These are phyloP conservation scores for Aspergillus egyptiacus DNA, from an alignment of 495 filamentous ascomycete genomes.

Conservation along the genomic window DNA sequence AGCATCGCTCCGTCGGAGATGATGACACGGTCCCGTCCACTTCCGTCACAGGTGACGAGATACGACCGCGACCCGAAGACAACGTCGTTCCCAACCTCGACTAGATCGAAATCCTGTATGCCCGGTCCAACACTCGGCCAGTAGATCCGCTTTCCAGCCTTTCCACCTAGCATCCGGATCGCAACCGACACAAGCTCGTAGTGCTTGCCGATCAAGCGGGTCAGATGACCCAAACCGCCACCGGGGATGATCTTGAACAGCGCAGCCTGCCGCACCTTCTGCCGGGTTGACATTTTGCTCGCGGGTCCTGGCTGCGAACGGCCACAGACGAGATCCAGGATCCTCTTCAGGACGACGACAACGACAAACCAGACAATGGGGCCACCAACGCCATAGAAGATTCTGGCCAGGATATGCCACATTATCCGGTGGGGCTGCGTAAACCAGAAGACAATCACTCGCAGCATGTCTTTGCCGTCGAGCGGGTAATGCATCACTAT, in stretches of 20 bases:
- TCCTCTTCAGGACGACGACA: neutral
- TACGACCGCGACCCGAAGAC: constrained; percentile 43
- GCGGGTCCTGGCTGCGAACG: neutral
- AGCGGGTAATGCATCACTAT: constrained; percentile 1
- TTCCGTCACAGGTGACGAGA: constrained; percentile 39
- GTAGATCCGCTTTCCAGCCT: constrained; percentile 40
- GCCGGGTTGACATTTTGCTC: neutral
- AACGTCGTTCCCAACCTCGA: constrained; percentile 45
- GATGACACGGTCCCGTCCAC: constrained; percentile 31
- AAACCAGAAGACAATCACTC: constrained; percentile 2
- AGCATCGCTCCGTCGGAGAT: constrained; percentile 41
- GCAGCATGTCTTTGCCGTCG: neutral
- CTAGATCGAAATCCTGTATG: constrained; percentile 38
- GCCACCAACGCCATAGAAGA: neutral
- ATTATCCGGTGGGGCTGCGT: neutral
- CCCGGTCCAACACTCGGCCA: constrained; percentile 44
- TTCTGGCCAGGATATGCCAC: neutral
- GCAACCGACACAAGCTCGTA: constrained; percentile 29
- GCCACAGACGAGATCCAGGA: neutral
- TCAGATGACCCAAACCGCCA: neutral
- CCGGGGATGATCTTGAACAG: neutral
- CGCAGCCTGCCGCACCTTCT: constrained; percentile 1
- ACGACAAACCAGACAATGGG: neutral
- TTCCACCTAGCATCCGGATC: constrained; percentile 23
- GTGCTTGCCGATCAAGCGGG: constrained; percentile 23